Conservation (phyloP, 1,284 basidiomycete genomes). For the Nidula niveotomentosa region DNA sequence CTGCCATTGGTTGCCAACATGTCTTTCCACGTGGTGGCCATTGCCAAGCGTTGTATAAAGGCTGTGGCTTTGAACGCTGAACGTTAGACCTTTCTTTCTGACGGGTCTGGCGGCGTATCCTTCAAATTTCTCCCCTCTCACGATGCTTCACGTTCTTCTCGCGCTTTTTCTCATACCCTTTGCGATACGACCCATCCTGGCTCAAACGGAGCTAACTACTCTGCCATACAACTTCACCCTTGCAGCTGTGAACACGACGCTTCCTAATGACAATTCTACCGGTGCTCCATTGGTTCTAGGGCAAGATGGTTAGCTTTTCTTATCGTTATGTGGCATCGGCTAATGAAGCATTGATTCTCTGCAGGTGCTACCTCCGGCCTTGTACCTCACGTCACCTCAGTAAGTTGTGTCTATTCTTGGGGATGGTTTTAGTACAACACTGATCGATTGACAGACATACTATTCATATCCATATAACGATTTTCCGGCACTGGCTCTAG, state of each 20-base stretch:
- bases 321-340: too few species aligned
- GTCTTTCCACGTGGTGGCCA: too few species aligned
- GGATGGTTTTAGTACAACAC: not conserved
- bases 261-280: constrained; percentile 33
- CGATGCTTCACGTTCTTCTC: not conserved
- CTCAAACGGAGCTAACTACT: constrained; percentile 6
- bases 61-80: too few species aligned
- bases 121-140: not conserved
- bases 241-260: constrained; percentile 34
- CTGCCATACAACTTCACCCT: constrained; percentile 35
- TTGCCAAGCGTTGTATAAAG: too few species aligned
- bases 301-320: constrained; percentile 26
- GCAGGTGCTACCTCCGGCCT: constrained; percentile 34
- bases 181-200: not conserved
- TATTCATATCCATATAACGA: constrained; percentile 40
- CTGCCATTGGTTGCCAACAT: too few species aligned
- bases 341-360: not conserved
- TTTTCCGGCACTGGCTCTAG: constrained; percentile 29
- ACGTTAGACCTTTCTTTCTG: too few species aligned
- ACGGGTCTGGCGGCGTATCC: not conserved
- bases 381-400: constrained; percentile 34
- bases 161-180: not conserved
- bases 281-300: constrained; percentile 43
- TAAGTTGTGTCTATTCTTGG: constrained; percentile 13
- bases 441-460: constrained; percentile 28